These are phyloP conservation scores for Fusarium dimerum DNA, from an alignment of 2,329 filamentous ascomycete genomes.

Conservation along the genomic window DNA sequence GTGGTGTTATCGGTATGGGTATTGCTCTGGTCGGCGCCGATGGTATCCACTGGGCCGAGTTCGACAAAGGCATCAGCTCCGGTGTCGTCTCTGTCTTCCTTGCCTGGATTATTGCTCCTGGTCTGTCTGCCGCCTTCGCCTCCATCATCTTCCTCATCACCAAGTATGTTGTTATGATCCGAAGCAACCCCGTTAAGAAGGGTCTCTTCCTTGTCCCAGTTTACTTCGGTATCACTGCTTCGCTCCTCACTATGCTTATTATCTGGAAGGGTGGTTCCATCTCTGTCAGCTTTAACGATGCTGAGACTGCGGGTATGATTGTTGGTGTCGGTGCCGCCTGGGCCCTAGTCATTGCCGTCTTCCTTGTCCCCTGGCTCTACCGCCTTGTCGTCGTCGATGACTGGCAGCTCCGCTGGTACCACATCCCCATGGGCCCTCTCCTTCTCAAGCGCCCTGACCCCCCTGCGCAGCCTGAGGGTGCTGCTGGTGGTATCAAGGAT, in stretches of 20 bases:
- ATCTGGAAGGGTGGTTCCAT: constrained; percentile 55
- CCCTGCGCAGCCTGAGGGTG: constrained; percentile 64
- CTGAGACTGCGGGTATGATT: constrained; percentile 53
- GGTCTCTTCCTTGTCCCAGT: constrained; percentile 55
- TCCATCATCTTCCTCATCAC: constrained; percentile 58
- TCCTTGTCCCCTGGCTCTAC: constrained; percentile 62
- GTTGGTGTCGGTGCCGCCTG: constrained; percentile 54
- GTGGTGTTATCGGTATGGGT: constrained; percentile 61
- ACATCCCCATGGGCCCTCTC: constrained; percentile 55
- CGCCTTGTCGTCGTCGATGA: constrained; percentile 60
- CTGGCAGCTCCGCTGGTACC: constrained; percentile 59
- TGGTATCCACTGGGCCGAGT: constrained; percentile 56
- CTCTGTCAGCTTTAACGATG: constrained; percentile 38
- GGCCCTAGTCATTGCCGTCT: constrained; percentile 47
- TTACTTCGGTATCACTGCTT: constrained; percentile 58
- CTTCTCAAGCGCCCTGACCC: constrained; percentile 47
- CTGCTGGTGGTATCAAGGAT: constrained; percentile 54
- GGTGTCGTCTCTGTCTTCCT: constrained; percentile 57
- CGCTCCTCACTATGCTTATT: constrained; percentile 61
- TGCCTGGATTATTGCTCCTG: constrained; percentile 62
- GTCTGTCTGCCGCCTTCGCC: constrained; percentile 54
- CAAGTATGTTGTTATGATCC: constrained; percentile 59
- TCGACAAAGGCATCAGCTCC: constrained; percentile 39
- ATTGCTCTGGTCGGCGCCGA: constrained; percentile 53
- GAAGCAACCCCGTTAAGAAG: constrained; percentile 53